Conservation (phyloP, 306 rosid species). For the Mucuna pruriens region DNA sequence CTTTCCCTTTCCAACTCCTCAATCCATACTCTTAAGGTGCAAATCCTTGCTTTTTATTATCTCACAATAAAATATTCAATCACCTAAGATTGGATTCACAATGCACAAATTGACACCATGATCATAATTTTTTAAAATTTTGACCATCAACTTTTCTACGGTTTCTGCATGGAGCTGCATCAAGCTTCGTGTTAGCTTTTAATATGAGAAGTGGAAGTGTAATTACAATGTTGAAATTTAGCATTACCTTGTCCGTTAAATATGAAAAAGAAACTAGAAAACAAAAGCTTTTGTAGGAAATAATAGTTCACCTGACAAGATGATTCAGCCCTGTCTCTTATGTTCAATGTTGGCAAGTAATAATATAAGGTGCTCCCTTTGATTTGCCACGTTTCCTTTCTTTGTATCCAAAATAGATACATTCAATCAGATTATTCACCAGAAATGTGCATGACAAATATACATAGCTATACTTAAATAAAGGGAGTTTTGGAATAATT, state of each 20-base stretch:
- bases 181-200: conserved; percentile 44
- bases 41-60: too few species aligned
- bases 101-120: conserved; percentile 88
- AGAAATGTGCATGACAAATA: background rate
- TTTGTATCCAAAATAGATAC: conserved; percentile 49
- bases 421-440: conserved; percentile 40
- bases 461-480: background rate
- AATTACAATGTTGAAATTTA: background rate
- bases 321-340: conserved; percentile 48
- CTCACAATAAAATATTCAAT: conserved; percentile 33
- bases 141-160: conserved; percentile 50
- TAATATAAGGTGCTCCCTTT: too few species aligned
- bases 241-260: background rate
- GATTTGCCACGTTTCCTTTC: conserved; percentile 98
- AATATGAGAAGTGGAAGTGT: conserved; percentile 7
- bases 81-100: conserved; percentile 64
- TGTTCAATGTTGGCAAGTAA: conserved; percentile 82
- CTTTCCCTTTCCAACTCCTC: background rate
- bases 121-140: conserved; percentile 78
- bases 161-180: conserved; percentile 75
- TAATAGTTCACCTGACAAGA: conserved; percentile 50
- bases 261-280: conserved; percentile 22
- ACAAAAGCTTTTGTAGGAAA: conserved; percentile 29
- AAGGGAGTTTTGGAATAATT: too few species aligned
- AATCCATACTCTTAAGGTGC: background rate